Conservation (phyloP, 176 grass and related monocot species). For the Stipa capillata region DNA sequence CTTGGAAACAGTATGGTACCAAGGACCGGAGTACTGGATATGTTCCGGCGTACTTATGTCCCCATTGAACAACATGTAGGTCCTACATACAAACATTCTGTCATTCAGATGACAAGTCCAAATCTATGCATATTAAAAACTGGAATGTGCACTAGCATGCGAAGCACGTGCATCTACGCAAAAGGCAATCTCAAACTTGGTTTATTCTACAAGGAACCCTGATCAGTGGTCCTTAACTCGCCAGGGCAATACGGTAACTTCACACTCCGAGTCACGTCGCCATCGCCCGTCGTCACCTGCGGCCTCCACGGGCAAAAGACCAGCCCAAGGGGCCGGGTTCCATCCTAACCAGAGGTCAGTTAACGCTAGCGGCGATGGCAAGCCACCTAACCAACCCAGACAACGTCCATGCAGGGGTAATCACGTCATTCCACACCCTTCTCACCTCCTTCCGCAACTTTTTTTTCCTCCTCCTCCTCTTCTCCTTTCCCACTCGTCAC, state of each 20-base stretch:
- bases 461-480: neutral
- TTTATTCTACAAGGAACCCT: neutral
- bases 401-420: neutral
- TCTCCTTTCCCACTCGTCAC: constrained; percentile 7
- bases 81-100: neutral
- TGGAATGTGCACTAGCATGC: neutral
- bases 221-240: neutral
- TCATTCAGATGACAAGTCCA: neutral
- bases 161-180: constrained; percentile 13
- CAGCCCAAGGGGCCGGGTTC: neutral
- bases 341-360: neutral
- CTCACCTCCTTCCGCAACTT: neutral
- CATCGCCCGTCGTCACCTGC: neutral
- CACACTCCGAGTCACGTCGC: neutral
- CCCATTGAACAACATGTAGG: neutral
- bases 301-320: neutral
- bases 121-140: neutral
- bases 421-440: neutral
- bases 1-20: no score
- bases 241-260: neutral
- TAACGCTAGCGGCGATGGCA: neutral
- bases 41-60: no score
- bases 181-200: neutral
- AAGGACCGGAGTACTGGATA: no score
- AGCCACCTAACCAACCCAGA: neutral